Percentiles rank a stretch among this genome's conserved stretches.
These are phyloP conservation scores for Protomyces pachydermus DNA, from an alignment of 1,139 yeast species.

Conservation along the genomic window DNA sequence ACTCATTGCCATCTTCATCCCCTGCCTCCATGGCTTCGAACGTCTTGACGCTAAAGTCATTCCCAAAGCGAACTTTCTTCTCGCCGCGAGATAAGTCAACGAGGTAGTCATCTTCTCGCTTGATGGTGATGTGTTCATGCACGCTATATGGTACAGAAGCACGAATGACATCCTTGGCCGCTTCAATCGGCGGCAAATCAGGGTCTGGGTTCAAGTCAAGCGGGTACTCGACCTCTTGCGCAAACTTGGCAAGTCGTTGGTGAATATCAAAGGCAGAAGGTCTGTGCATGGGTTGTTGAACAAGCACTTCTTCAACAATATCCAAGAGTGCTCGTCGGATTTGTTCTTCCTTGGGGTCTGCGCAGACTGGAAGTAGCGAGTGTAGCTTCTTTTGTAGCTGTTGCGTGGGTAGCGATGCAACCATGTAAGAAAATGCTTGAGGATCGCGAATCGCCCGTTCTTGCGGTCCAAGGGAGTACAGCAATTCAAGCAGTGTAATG, in stretches of 20 bases:
- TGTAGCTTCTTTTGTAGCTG: conserved; percentile 15
- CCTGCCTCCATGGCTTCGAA: conserved; percentile 23
- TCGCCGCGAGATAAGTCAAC: conserved; percentile 22
- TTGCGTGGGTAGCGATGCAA: conserved; percentile 14
- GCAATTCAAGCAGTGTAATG: conserved; percentile 16
- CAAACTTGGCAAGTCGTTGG: conserved; percentile 20
- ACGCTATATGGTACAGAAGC: conserved; percentile 19
- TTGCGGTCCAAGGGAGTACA: conserved; percentile 12
- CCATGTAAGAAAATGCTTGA: conserved; percentile 20
- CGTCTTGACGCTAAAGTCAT: conserved; percentile 17
- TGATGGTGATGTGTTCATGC: conserved; percentile 25
- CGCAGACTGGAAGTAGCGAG: conserved; percentile 4
- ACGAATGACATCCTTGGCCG: conserved; percentile 24
- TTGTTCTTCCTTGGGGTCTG: conserved; percentile 9
- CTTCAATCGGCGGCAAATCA: conserved; percentile 20
- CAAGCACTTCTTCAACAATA: conserved; percentile 17
- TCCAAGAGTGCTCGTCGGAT: conserved; percentile 13
- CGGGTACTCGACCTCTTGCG: conserved; percentile 20
- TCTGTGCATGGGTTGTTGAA: conserved; percentile 24
- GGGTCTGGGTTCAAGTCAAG: conserved; percentile 20
- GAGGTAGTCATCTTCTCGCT: conserved; percentile 21
- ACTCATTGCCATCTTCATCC: conserved; percentile 19
- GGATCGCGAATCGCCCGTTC: conserved; percentile 20
- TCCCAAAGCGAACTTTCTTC: conserved; percentile 24
- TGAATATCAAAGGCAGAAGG: conserved; percentile 24